Conservation (phyloP, 768 basidiomycete species). For the Harrya chromipes region DNA sequence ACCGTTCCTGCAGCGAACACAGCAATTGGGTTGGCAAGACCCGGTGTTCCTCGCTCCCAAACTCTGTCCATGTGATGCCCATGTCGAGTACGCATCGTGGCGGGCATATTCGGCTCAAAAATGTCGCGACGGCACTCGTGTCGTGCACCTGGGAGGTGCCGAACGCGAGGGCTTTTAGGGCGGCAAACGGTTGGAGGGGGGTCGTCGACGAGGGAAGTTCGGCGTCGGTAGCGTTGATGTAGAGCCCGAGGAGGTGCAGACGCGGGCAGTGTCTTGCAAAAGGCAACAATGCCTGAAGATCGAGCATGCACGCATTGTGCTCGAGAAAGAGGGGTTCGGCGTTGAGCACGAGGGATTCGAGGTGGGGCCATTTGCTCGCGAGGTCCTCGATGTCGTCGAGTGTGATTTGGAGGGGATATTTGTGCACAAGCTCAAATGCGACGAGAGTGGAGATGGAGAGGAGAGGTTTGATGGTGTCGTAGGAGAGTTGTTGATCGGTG, state of each 20-base stretch:
- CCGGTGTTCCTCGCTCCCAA: constrained; percentile 12
- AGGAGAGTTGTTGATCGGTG: constrained; percentile 31
- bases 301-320: constrained; percentile 22
- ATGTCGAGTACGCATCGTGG: constrained; percentile 38
- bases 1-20: constrained; percentile 22
- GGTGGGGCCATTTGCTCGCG: constrained; percentile 43
- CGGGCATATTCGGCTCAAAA: constrained; percentile 52
- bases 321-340: constrained; percentile 40
- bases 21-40: constrained; percentile 3
- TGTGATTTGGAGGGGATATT: constrained; percentile 32
- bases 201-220: constrained; percentile 11
- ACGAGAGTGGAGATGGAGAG: constrained; percentile 30
- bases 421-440: constrained; percentile 34
- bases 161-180: constrained; percentile 36
- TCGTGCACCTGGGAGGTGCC: constrained; percentile 49
- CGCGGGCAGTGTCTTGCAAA: constrained; percentile 41
- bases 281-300: constrained; percentile 39
- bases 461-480: constrained; percentile 36
- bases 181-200: constrained; percentile 17
- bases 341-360: constrained; percentile 45
- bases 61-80: constrained; percentile 48
- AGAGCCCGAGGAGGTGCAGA: constrained; percentile 35
- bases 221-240: constrained; percentile 32
- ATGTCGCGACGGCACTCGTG: constrained; percentile 45
- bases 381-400: constrained; percentile 45